phyloP scores from a whole-genome alignment of 2,329 filamentous ascomycete genomes.

The Exophiala spinifera region DNA sequence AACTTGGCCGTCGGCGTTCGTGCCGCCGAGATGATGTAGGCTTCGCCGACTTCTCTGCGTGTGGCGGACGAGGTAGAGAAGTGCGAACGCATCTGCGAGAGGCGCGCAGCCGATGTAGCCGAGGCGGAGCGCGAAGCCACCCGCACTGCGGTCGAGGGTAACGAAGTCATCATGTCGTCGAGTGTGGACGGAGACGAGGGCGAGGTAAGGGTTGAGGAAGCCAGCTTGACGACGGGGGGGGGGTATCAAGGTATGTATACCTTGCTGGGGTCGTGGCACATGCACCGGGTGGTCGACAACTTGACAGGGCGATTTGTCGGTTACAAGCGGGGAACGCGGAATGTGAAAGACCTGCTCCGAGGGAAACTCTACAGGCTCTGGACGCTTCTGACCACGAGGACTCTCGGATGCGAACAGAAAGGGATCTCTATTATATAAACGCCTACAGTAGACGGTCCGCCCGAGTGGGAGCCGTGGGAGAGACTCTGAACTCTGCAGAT shows the following conservation, averaged over 20 bases:
- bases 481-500: neutral
- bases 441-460: neutral
- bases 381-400: too few relatives aligned
- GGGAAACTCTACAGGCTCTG: too few relatives aligned
- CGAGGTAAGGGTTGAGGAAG: constrained; percentile 1
- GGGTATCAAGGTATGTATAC: too few relatives aligned
- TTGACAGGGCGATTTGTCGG: neutral
- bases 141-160: constrained; percentile 19
- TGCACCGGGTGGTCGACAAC: too few relatives aligned
- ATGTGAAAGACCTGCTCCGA: too few relatives aligned
- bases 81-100: constrained; percentile 47
- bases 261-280: too few relatives aligned
- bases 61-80: constrained; percentile 51
- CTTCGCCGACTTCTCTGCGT: constrained; percentile 73
- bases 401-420: too few relatives aligned
- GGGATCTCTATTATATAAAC: neutral
- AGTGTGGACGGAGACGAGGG: neutral
- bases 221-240: neutral
- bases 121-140: constrained; percentile 17
- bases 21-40: constrained; percentile 87
- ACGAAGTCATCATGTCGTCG: constrained; percentile 15
- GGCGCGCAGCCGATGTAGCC: constrained; percentile 38
- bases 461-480: neutral
- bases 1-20: constrained; percentile 90
- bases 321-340: constrained; percentile 3